Conservation (phyloP, 768 basidiomycete species). For the Austroboletus festivus region DNA sequence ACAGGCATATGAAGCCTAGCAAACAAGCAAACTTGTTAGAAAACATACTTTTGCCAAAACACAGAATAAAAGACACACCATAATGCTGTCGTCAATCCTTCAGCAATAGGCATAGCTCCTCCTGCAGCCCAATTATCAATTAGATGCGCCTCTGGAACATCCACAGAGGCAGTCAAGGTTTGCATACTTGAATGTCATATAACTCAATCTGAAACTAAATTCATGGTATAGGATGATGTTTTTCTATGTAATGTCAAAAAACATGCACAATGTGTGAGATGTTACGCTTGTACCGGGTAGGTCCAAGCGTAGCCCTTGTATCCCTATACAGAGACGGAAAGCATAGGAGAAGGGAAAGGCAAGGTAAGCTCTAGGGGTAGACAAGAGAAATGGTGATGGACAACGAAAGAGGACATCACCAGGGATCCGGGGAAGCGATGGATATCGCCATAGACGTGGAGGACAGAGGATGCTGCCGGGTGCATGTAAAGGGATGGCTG, state of each 20-base stretch:
- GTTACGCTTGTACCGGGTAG: too few relatives aligned
- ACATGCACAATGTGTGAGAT: not conserved
- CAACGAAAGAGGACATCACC: too few relatives aligned
- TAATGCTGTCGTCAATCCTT: constrained; percentile 59
- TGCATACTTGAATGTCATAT: constrained; percentile 76
- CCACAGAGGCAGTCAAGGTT: constrained; percentile 39
- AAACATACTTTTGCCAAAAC: too few relatives aligned
- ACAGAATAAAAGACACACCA: constrained; percentile 41
- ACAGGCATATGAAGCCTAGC: constrained; percentile 63
- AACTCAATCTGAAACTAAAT: constrained; percentile 89
- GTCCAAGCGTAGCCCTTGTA: too few relatives aligned
- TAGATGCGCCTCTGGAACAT: constrained; percentile 30
- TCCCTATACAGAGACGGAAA: too few relatives aligned
- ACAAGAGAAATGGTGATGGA: too few relatives aligned
- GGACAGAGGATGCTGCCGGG: too few relatives aligned
- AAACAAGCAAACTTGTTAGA: not conserved
- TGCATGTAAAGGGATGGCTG: too few relatives aligned
- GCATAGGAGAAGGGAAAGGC: too few relatives aligned
- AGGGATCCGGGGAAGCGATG: too few relatives aligned
- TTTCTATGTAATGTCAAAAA: constrained; percentile 35
- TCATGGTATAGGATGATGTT: constrained; percentile 79
- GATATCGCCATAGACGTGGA: too few relatives aligned
- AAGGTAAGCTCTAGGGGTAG: too few relatives aligned
- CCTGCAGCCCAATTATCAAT: constrained; percentile 58
- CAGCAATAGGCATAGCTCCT: constrained; percentile 47